A percentile compares a stretch with the other conserved stretches of the same genome.
These are phyloP conservation scores for Ceratorhiza oryzae-sativae DNA, from an alignment of 1,284 basidiomycete species.

Conservation along the genomic window DNA sequence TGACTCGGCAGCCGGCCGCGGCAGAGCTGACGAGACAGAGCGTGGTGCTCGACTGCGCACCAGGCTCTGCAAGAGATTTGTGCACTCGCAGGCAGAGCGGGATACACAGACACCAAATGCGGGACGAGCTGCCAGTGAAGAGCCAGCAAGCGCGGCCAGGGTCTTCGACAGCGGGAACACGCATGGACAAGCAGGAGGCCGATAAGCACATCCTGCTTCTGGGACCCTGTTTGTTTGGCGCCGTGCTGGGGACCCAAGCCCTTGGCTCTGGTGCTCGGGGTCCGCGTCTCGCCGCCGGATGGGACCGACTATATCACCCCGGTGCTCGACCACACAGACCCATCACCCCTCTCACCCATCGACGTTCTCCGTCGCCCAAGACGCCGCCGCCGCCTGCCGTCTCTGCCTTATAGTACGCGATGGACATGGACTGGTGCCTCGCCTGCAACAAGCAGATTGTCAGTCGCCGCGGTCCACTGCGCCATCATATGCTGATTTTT, in stretches of 20 bases:
- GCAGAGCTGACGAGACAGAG: neutral
- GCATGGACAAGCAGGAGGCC: too few relatives aligned
- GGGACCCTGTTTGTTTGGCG: too few relatives aligned
- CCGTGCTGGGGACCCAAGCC: too few relatives aligned
- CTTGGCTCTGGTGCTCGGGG: too few relatives aligned
- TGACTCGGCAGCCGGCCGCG: neutral
- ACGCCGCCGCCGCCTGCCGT: neutral
- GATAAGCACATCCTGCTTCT: too few relatives aligned
- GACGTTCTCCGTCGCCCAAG: neutral
- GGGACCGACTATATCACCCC: too few relatives aligned
- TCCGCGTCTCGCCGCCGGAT: too few relatives aligned
- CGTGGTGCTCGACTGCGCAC: neutral
- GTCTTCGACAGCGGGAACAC: too few relatives aligned
- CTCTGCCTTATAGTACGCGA: neutral
- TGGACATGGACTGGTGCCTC: constrained; percentile 39
- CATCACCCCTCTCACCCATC: neutral
- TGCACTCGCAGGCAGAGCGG: too few relatives aligned
- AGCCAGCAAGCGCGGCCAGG: too few relatives aligned
- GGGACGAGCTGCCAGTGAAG: too few relatives aligned
- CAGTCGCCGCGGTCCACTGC: neutral
- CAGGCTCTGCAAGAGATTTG: neutral
- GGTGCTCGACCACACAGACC: neutral
- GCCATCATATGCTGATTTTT: neutral
- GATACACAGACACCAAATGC: too few relatives aligned
- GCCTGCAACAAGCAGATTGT: constrained; percentile 39